A percentile compares a stretch with the other conserved stretches of the same genome.
These are phyloP conservation scores for Hemileccinum impolitum DNA, from an alignment of 768 basidiomycete genomes.

Conservation along the genomic window DNA sequence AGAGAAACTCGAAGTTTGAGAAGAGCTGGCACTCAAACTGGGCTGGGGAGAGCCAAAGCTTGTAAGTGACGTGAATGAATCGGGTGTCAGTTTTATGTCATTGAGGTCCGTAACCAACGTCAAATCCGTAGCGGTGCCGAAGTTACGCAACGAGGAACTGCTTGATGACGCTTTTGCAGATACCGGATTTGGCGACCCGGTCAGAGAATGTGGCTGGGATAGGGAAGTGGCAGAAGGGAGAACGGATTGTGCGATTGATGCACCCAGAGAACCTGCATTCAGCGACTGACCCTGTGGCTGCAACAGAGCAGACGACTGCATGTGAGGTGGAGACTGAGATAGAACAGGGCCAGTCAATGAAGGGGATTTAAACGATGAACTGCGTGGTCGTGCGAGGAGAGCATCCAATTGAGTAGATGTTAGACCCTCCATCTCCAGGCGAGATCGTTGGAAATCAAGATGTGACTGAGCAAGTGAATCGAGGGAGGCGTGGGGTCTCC, in stretches of 20 bases:
- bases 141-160: slow-evolving; percentile 18
- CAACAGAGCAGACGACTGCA: slow-evolving; percentile 11
- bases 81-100: slow-evolving; percentile 23
- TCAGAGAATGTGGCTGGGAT: slow-evolving; percentile 27
- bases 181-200: slow-evolving; percentile 25
- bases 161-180: slow-evolving; percentile 24
- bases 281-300: slow-evolving; percentile 20
- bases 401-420: slow-evolving; percentile 28
- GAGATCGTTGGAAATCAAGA: slow-evolving; percentile 25
- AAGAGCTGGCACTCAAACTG: slow-evolving; percentile 27
- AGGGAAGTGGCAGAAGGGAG: slow-evolving; percentile 21
- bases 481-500: slow-evolving; percentile 17
- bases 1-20: slow-evolving; percentile 26
- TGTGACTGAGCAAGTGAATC: slow-evolving; percentile 23
- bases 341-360: slow-evolving; percentile 16
- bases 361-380: slow-evolving; percentile 25
- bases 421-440: slow-evolving; percentile 25
- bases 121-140: slow-evolving; percentile 18
- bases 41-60: slow-evolving; percentile 26
- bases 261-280: slow-evolving; percentile 11
- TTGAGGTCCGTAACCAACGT: slow-evolving; percentile 24
- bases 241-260: slow-evolving; percentile 20
- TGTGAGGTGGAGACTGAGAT: slow-evolving; percentile 23
- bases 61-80: slow-evolving; percentile 26
- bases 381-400: slow-evolving; percentile 20